These are phyloP conservation scores for Cruciata laevipes DNA, from an alignment of 257 asterid species.

Conservation along the genomic window DNA sequence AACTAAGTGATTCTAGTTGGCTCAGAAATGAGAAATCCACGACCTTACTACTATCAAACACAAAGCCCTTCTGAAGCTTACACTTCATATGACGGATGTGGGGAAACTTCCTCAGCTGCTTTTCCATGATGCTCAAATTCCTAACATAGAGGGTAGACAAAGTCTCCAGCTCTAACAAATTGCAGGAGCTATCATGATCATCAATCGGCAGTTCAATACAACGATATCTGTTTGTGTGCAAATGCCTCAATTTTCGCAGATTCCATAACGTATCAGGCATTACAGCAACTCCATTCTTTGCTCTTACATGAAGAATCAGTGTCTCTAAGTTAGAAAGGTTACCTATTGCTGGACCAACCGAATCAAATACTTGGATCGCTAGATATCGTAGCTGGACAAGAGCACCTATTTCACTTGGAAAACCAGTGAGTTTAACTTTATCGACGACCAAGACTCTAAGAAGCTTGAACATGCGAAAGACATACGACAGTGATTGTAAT, in stretches of 20 bases:
- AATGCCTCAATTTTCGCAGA: neutral
- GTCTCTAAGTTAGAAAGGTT: neutral
- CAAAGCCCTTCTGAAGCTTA: too few species aligned
- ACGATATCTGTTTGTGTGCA: neutral
- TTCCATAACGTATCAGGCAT: slow-evolving; percentile 1
- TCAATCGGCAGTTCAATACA: too few species aligned
- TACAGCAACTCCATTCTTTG: neutral
- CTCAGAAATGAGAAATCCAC: too few species aligned
- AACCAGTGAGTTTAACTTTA: neutral
- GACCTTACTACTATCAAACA: too few species aligned
- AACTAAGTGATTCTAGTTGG: too few species aligned
- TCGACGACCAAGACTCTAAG: neutral
- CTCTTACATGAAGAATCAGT: neutral
- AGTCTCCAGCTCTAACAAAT: neutral
- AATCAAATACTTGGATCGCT: too few species aligned
- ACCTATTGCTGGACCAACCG: neutral
- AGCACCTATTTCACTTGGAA: neutral
- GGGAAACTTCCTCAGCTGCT: neutral
- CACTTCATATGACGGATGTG: neutral
- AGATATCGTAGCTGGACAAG: neutral
- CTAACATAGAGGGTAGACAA: neutral
- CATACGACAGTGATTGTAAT: too few species aligned
- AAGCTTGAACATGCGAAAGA: too few species aligned
- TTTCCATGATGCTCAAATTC: neutral
- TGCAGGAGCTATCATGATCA: too few species aligned